Conservation (phyloP, 441 rosid species). For the Bruguiera hainesii region DNA sequence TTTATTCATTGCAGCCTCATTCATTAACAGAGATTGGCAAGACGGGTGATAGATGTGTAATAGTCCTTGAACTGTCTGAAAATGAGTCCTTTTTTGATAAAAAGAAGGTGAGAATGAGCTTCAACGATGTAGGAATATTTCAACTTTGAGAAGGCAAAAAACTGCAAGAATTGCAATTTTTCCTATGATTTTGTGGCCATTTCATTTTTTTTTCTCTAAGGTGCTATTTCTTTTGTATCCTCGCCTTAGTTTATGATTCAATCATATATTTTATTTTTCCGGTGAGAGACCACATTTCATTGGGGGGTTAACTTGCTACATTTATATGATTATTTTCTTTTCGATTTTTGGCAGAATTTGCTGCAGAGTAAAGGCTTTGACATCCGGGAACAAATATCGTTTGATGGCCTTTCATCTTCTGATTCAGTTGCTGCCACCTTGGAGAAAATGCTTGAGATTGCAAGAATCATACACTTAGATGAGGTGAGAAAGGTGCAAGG, state of each 20-base stretch:
- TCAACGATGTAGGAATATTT: neutral
- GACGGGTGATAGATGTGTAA: constrained; percentile 29
- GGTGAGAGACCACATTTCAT: neutral
- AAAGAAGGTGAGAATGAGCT: constrained; percentile 51
- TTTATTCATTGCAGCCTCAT: constrained; percentile 29
- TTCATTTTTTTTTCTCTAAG: neutral
- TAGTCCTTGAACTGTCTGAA: constrained; percentile 51
- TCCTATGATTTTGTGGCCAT: neutral
- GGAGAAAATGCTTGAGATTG: constrained; percentile 52
- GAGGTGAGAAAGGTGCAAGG: constrained; percentile 44
- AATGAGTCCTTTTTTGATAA: constrained; percentile 54
- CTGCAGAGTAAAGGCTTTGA: constrained; percentile 51
- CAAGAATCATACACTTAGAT: constrained; percentile 65
- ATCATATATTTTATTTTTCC: neutral
- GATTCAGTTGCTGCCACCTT: constrained; percentile 36
- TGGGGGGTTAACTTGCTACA: neutral
- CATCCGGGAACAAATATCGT: constrained; percentile 39
- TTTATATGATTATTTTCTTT: constrained; percentile 5
- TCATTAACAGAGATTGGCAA: constrained; percentile 16
- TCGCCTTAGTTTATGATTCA: neutral
- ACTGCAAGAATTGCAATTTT: neutral
- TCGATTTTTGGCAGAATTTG: constrained; percentile 43
- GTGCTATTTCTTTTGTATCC: neutral
- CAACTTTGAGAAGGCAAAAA: neutral
- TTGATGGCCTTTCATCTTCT: constrained; percentile 31